Percentiles rank a stretch among this genome's conserved stretches.
phyloP scores from a whole-genome alignment of 1,139 yeast species.

The Scheffersomyces titani region DNA sequence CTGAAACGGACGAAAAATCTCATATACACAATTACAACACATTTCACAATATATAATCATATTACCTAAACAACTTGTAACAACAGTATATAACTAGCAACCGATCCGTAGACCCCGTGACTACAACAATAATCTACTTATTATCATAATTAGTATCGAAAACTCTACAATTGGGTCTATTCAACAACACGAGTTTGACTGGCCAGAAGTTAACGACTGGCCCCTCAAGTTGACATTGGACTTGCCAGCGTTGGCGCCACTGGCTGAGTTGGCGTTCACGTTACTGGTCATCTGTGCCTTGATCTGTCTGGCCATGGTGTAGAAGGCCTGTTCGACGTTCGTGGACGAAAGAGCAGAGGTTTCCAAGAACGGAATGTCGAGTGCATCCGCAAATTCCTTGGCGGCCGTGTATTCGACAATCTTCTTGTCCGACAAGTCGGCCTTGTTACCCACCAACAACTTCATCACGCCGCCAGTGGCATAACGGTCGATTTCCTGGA shows the following conservation, averaged over 20 bases:
- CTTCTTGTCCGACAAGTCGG: slow-evolving; percentile 91
- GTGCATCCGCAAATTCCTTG: slow-evolving; percentile 95
- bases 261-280: slow-evolving; percentile 46
- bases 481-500: slow-evolving; percentile 97
- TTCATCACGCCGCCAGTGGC: slow-evolving; percentile 98
- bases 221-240: slow-evolving; percentile 86
- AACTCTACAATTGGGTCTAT: neutral
- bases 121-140: neutral
- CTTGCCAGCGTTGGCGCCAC: slow-evolving; percentile 50
- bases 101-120: neutral
- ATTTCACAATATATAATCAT: slow-evolving; percentile 49
- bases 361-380: slow-evolving; percentile 94
- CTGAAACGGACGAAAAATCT: slow-evolving; percentile 7
- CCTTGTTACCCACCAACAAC: slow-evolving; percentile 94
- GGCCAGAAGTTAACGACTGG: slow-evolving; percentile 72
- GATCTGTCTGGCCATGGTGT: slow-evolving; percentile 98
- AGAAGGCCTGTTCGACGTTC: slow-evolving; percentile 96
- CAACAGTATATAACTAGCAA: neutral
- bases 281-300: slow-evolving; percentile 90
- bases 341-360: slow-evolving; percentile 95
- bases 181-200: slow-evolving; percentile 78
- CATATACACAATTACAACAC: slow-evolving; percentile 53
- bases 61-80: neutral
- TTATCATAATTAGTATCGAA: neutral
- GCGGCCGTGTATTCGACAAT: slow-evolving; percentile 96